Evolutionary conservation across 1,284 basidiomycete species (phyloP), one percentile per base, ranked within the genome.

Genomic region (Papiliotrema fonsecae): DNA sequence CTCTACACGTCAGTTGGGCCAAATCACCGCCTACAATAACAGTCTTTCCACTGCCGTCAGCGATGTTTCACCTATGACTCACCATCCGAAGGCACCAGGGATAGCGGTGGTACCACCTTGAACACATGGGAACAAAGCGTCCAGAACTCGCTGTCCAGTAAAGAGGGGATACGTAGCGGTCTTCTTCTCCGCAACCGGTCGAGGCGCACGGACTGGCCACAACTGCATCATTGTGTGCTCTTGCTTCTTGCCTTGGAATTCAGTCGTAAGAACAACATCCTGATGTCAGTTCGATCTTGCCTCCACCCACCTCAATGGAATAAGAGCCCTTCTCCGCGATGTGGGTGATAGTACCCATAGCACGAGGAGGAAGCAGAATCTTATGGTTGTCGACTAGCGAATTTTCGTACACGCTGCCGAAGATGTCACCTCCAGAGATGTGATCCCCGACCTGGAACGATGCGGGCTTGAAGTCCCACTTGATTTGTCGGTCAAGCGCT

Each of bases 71-170:
- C n/a, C 6, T 6, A 22, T 19, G 26, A 61, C 66, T 57, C 48
- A 66, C 64, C 94, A 97, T 66, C 96, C 96, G 74, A 99, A 99
- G 61, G 96, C 96, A 62, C 96, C 96, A 26, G 96, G 96, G 72
- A 98, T 99, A 55, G 94, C 92, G 6, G 96, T 99, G 9, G 96
- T 98, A 52, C 96, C 96, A 62, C 96, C 96, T 77, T 98, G 96
- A 3, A 98, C 93, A 74, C 91, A 94, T 78, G 96, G 96, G 82
- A 98, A 99, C 52, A 98, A 79, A 13, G 94, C 90, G 68, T 99
- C 94, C 49, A 99, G 78, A 56, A 99, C 92, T 64, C 94, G 88
- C 75, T 99, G 94, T 46, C 96, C 96, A 45, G 96, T 99, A 49
- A 94, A 78, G 21, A 99, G 79, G 28, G 96, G 96, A 73, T 85